Conservation (phyloP, 148 eudicot genomes). For the Diospyros kaki region DNA sequence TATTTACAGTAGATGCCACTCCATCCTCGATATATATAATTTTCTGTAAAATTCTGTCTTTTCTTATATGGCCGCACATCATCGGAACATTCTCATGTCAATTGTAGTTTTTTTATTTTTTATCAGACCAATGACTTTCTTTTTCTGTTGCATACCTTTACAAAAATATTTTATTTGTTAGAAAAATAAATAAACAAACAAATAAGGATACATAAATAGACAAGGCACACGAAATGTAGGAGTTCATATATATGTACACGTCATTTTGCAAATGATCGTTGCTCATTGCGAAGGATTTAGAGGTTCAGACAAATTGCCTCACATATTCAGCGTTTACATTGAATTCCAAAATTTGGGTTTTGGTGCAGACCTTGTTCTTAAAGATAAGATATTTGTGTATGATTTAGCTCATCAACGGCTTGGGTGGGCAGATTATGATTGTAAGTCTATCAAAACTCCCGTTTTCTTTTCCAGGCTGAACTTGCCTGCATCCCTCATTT, state of each 20-base stretch:
- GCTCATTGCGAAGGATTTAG: neutral
- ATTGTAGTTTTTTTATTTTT: too few species aligned
- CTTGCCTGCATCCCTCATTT: neutral
- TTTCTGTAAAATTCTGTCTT: too few species aligned
- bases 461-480: neutral
- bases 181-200: too few species aligned
- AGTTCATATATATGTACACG: neutral
- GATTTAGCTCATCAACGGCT: conserved; percentile 67
- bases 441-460: conserved; percentile 40
- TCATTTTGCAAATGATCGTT: neutral
- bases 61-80: too few species aligned
- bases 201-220: too few species aligned
- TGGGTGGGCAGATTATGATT: conserved; percentile 91
- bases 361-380: conserved; percentile 74
- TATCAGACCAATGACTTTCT: too few species aligned
- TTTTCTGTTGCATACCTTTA: too few species aligned
- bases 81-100: too few species aligned
- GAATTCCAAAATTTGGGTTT: conserved; percentile 10
- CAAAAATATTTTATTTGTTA: too few species aligned
- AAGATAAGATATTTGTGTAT: conserved; percentile 79
- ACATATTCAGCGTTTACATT: neutral
- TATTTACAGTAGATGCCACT: too few species aligned
- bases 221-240: too few species aligned
- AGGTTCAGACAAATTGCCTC: neutral
- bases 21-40: too few species aligned